phyloP scores from a whole-genome alignment of 1,284 basidiomycete genomes.

The Boletus smithii region DNA sequence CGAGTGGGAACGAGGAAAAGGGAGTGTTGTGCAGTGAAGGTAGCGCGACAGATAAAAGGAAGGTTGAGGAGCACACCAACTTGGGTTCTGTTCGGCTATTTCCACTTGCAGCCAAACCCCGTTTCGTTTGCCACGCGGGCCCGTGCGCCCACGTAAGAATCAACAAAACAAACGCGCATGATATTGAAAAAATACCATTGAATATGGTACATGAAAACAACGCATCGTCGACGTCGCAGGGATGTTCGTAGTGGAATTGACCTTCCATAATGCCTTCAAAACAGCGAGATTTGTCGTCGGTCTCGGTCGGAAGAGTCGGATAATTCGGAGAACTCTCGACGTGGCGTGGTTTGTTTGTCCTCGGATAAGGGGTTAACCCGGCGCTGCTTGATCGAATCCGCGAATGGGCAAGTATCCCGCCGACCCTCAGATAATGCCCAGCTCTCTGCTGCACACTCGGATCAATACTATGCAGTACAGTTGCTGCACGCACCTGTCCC shows the following conservation, averaged over 20 bases:
- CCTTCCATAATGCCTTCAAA: constrained; percentile 17
- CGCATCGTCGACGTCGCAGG: constrained; percentile 20
- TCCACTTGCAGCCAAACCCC: constrained; percentile 38
- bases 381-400: constrained; percentile 24
- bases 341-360: constrained; percentile 33
- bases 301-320: constrained; percentile 5
- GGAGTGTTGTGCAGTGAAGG: constrained; percentile 21
- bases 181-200: constrained; percentile 34
- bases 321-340: constrained; percentile 11
- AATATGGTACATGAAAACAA: constrained; percentile 30
- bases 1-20: constrained; percentile 15
- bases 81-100: constrained; percentile 40
- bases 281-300: constrained; percentile 3
- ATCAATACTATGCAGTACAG: neutral
- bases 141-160: constrained; percentile 40
- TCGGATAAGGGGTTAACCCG: constrained; percentile 28
- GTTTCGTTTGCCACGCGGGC: constrained; percentile 40
- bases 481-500: constrained; percentile 13
- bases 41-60: constrained; percentile 38
- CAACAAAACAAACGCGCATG: constrained; percentile 35
- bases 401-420: constrained; percentile 9
- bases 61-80: constrained; percentile 41
- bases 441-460: neutral
- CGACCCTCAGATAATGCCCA: constrained; percentile 8
- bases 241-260: constrained; percentile 17